phyloP scores from a whole-genome alignment of 179 eudicot genomes.

The Heliamphora pulchella region DNA sequence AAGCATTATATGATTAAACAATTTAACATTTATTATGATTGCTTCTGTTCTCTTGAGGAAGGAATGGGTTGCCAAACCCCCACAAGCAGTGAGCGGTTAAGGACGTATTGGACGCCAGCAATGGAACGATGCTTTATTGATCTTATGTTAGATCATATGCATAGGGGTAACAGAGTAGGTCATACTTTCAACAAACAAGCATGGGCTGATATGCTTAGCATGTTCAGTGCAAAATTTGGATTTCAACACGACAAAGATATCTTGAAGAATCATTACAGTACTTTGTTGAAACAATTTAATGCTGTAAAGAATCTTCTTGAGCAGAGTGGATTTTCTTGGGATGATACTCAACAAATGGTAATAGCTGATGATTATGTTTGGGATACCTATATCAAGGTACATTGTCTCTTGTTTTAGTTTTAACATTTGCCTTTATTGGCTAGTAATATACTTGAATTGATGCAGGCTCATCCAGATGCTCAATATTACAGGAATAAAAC shows the following conservation, averaged over 20 bases:
- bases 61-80: slow-evolving; percentile 19
- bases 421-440: not conserved
- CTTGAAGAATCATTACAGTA: slow-evolving; percentile 21
- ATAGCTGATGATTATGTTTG: slow-evolving; percentile 28
- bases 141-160: slow-evolving; percentile 30
- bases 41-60: not conserved
- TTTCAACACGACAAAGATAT: slow-evolving; percentile 23
- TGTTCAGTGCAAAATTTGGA: slow-evolving; percentile 25
- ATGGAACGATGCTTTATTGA: slow-evolving; percentile 30
- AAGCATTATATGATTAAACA: not conserved
- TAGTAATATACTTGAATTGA: not conserved
- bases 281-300: slow-evolving; percentile 26
- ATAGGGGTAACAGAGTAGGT: slow-evolving; percentile 29
- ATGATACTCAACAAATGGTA: slow-evolving; percentile 25
- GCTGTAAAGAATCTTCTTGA: slow-evolving; percentile 23
- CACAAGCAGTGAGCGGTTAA: slow-evolving; percentile 14
- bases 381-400: slow-evolving; percentile 28
- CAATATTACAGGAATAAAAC: slow-evolving; percentile 22
- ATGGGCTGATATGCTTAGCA: slow-evolving; percentile 28
- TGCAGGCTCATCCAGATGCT: slow-evolving; percentile 28
- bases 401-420: not conserved
- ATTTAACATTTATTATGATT: not conserved
- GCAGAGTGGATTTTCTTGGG: slow-evolving; percentile 32
- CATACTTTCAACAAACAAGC: slow-evolving; percentile 34
- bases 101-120: slow-evolving; percentile 28